Base-by-base conservation (phyloP, 2,329 filamentous ascomycete species). In the Mycosphaerelloides madeirae region DNA sequence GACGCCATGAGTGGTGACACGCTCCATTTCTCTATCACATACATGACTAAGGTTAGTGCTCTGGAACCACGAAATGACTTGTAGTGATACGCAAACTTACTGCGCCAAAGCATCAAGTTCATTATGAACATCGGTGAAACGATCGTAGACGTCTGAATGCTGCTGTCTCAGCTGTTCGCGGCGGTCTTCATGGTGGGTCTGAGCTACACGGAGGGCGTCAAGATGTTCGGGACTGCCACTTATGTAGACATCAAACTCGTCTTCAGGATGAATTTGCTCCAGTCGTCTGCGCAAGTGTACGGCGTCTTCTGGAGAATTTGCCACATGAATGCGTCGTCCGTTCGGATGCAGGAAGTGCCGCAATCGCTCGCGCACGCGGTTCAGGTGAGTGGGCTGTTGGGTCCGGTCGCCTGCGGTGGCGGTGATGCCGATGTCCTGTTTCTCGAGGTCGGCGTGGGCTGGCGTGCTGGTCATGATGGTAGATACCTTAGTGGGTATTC, bases 1-100 rank as follows among this genome's bases (percentile, higher is more conserved):
- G 4, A 78, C 72, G 3, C 73, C 70, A 54, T 79, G 75, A 16
- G 33, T 35, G 14, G 69, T 73, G 40, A 82, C 64, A 49, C 71
- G 67, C 45, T 78, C 73, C 6, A 83, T 63, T 59, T 83, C 78
- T 1, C n/a, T n/a, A n/a, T n/a, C n/a, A n/a, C n/a, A n/a, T n/a
- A n/a, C n/a, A n/a, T n/a, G n/a, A n/a, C n/a, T n/a, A n/a, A n/a
- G n/a, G n/a, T n/a, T n/a, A n/a, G n/a, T n/a, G n/a, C n/a, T n/a
- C n/a, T n/a, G n/a, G n/a, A n/a, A n/a, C n/a, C n/a, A n/a, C n/a
- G n/a, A n/a, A n/a, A n/a, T n/a, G n/a, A n/a, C n/a, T n/a, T n/a
- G n/a, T n/a, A n/a, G n/a, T n/a, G n/a, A n/a, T n/a, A n/a, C n/a
- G n/a, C n/a, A n/a, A n/a, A n/a, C n/a, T n/a, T n/a, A n/a, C n/a